Percentiles rank a stretch among this genome's conserved stretches.
Conservation (phyloP, 2,329 filamentous ascomycete species). For the Xylariomycetidae sp. region DNA sequence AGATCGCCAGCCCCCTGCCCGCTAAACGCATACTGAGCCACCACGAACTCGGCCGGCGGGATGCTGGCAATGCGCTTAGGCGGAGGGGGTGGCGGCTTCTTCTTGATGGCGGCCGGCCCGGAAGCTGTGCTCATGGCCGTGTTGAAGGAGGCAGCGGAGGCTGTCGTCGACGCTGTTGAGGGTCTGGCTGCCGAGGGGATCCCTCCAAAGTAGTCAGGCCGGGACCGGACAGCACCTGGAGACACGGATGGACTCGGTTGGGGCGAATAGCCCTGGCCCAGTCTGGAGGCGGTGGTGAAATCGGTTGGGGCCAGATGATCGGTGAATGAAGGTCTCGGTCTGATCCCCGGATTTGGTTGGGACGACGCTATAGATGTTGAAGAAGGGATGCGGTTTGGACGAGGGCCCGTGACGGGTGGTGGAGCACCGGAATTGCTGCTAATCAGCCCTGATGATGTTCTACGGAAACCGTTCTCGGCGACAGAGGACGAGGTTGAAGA, state of each 20-base stretch:
- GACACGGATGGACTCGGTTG: slow-evolving; percentile 24
- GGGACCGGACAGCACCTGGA: slow-evolving; percentile 22
- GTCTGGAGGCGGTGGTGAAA: slow-evolving; percentile 39
- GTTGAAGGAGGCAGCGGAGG: slow-evolving; percentile 22
- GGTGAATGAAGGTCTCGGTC: slow-evolving; percentile 20
- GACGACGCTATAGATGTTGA: slow-evolving; percentile 31
- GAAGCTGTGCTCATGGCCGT: slow-evolving; percentile 15
- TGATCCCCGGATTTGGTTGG: slow-evolving; percentile 20
- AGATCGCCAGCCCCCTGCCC: slow-evolving; percentile 68
- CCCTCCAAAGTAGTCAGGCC: slow-evolving; percentile 27
- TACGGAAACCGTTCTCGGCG: slow-evolving; percentile 32
- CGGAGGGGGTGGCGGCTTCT: slow-evolving; percentile 71
- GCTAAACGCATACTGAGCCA: slow-evolving; percentile 70
- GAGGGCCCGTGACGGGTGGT: slow-evolving; percentile 21
- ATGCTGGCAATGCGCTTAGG: slow-evolving; percentile 53
- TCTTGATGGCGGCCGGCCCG: slow-evolving; percentile 48
- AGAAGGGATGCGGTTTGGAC: slow-evolving; percentile 34
- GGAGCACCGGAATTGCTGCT: slow-evolving; percentile 12
- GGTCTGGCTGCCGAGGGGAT: slow-evolving; percentile 14
- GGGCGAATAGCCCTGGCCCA: slow-evolving; percentile 28
- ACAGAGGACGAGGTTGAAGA: slow-evolving; percentile 20
- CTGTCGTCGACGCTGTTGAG: slow-evolving; percentile 19
- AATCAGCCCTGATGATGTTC: slow-evolving; percentile 41
- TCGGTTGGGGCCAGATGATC: slow-evolving; percentile 37
- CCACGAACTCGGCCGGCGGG: slow-evolving; percentile 52